phyloP scores from a whole-genome alignment of 2,329 filamentous ascomycete genomes.

The Verticillium isaacii region DNA sequence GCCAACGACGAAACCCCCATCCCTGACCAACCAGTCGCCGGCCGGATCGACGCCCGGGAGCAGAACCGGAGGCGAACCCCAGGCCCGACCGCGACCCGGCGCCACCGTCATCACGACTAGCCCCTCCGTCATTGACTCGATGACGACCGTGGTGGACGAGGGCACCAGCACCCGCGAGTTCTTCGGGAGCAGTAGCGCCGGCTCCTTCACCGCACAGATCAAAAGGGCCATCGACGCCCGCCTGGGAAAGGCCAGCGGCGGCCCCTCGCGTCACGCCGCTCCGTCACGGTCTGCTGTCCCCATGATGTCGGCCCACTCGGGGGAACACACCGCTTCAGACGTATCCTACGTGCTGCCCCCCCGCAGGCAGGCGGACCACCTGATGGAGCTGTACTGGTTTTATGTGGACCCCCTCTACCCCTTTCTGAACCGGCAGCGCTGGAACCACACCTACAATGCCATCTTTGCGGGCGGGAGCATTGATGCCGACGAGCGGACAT shows the following conservation, averaged over 20 bases:
- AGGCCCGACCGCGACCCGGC: background rate
- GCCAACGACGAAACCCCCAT: background rate
- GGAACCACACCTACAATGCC: slow-evolving; percentile 31
- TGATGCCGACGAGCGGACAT: slow-evolving; percentile 32
- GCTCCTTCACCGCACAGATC: slow-evolving; percentile 41
- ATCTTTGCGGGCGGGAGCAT: slow-evolving; percentile 32
- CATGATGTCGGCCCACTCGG: background rate
- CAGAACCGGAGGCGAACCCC: background rate
- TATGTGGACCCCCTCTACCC: slow-evolving; percentile 42
- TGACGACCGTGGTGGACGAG: slow-evolving; percentile 39
- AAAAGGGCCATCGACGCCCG: slow-evolving; percentile 33
- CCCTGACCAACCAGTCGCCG: background rate
- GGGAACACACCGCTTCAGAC: background rate
- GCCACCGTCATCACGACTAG: slow-evolving; percentile 4
- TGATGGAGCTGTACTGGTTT: slow-evolving; percentile 41
- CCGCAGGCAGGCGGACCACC: slow-evolving; percentile 35
- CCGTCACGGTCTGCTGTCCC: background rate
- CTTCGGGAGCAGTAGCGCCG: slow-evolving; percentile 41
- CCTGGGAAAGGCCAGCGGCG: slow-evolving; percentile 10
- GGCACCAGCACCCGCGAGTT: slow-evolving; percentile 34
- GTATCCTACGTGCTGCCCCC: slow-evolving; percentile 36
- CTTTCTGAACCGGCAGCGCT: slow-evolving; percentile 31
- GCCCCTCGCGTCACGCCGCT: background rate
- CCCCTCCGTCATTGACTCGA: slow-evolving; percentile 35
- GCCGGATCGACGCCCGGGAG: background rate